Conservation (phyloP, 768 basidiomycete species). For the Lentinus tigrinus region DNA sequence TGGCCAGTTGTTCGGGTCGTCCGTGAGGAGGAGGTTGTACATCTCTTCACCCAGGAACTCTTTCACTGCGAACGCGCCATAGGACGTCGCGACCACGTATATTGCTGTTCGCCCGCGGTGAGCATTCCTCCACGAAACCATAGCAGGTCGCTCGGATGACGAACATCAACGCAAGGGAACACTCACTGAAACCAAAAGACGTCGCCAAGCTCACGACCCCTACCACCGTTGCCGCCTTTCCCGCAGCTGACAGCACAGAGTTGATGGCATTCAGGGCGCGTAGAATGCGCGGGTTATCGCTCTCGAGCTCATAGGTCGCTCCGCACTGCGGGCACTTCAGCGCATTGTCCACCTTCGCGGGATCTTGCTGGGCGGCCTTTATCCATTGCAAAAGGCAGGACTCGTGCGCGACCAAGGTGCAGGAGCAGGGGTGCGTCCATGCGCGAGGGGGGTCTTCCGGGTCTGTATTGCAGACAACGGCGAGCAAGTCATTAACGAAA, state of each 20-base stretch:
- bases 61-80: slow-evolving; percentile 70
- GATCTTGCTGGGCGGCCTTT: slow-evolving; percentile 59
- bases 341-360: slow-evolving; percentile 55
- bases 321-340: slow-evolving; percentile 82
- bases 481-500: no score
- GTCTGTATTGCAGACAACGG: slow-evolving; percentile 25
- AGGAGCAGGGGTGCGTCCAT: slow-evolving; percentile 82
- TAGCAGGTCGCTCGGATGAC: not conserved
- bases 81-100: slow-evolving; percentile 55
- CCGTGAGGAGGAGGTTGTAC: slow-evolving; percentile 55
- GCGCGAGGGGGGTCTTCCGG: slow-evolving; percentile 47
- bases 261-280: slow-evolving; percentile 52
- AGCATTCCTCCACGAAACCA: not conserved
- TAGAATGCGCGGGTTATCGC: slow-evolving; percentile 55
- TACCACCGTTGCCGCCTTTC: slow-evolving; percentile 50
- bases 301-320: slow-evolving; percentile 63
- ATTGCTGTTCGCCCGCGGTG: slow-evolving; percentile 34
- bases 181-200: slow-evolving; percentile 63
- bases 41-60: slow-evolving; percentile 69
- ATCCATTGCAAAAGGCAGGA: slow-evolving; percentile 81
- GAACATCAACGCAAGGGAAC: not conserved
- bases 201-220: slow-evolving; percentile 50
- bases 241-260: slow-evolving; percentile 46
- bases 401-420: slow-evolving; percentile 80
- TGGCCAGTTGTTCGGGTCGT: slow-evolving; percentile 73